Percentiles rank a stretch among this genome's conserved stretches.
Conservation (phyloP, 2,329 filamentous ascomycete species). For the Fusarium euwallaceae region DNA sequence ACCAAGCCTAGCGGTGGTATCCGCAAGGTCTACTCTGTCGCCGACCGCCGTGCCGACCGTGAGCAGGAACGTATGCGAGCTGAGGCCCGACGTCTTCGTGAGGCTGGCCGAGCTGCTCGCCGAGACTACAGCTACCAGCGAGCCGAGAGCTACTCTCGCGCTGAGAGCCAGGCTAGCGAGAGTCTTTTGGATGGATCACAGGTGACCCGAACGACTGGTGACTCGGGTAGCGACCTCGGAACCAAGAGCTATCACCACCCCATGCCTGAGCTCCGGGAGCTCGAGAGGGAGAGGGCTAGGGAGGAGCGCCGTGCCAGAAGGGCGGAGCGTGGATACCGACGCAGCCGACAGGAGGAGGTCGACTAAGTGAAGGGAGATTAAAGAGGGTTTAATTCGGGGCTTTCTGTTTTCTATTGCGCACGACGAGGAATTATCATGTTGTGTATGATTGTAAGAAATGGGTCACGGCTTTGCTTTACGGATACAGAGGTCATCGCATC, state of each 20-base stretch:
- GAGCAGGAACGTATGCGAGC: constrained; percentile 68
- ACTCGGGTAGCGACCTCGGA: constrained; percentile 62
- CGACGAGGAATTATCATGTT: background rate
- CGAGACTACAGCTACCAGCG: constrained; percentile 69
- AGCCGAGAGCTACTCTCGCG: constrained; percentile 40
- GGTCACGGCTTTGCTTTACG: constrained; percentile 30
- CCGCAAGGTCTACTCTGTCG: constrained; percentile 72
- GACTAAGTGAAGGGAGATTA: constrained; percentile 19
- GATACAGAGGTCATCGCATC: constrained; percentile 25
- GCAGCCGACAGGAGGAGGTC: constrained; percentile 50
- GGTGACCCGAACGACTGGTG: constrained; percentile 53
- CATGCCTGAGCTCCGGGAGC: constrained; percentile 64
- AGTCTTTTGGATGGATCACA: constrained; percentile 51
- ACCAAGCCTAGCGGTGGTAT: constrained; percentile 59
- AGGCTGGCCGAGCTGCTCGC: constrained; percentile 61
- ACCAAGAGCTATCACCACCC: constrained; percentile 70
- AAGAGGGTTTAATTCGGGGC: background rate
- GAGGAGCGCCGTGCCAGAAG: constrained; percentile 54
- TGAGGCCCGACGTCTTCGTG: constrained; percentile 68
- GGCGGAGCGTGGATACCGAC: constrained; percentile 49
- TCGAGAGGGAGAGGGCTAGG: constrained; percentile 50
- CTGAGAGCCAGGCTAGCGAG: constrained; percentile 46
- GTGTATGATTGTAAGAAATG: constrained; percentile 34
- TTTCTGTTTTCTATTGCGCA: constrained; percentile 7
- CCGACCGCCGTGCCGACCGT: constrained; percentile 65